A percentile compares a stretch with the other conserved stretches of the same genome.
Evolutionary conservation across 352 stramenopile genomes (phyloP).

Genomic region (Phytophthora vignae): DNA sequence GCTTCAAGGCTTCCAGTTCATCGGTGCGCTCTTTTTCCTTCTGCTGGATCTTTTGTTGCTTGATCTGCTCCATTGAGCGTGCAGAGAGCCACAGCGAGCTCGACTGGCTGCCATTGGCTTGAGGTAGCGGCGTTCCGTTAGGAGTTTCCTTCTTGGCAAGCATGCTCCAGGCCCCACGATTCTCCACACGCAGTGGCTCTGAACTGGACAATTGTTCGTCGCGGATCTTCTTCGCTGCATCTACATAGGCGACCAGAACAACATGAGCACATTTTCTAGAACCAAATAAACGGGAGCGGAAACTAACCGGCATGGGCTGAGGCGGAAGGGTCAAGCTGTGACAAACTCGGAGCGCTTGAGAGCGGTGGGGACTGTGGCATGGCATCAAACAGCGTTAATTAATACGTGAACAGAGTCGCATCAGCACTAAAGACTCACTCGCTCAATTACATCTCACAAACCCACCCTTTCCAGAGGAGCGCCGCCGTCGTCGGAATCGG

Average conservation of each 20-base stretch:
- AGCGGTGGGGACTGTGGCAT: conserved; percentile 65
- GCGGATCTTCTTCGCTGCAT: conserved; percentile 82
- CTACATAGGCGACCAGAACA: conserved; percentile 29
- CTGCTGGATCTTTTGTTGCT: conserved; percentile 88
- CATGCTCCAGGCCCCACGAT: conserved; percentile 85
- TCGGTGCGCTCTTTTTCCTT: conserved; percentile 82
- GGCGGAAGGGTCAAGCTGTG: conserved; percentile 52
- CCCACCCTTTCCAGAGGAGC: conserved; percentile 87
- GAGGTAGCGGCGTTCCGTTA: conserved; percentile 58
- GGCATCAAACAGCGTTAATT: conserved; percentile 42
- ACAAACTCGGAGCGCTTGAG: conserved; percentile 59
- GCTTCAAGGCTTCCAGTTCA: conserved; percentile 73
- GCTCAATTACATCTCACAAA: conserved; percentile 69
- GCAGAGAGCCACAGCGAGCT: conserved; percentile 88
- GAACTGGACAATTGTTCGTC: conserved; percentile 61
- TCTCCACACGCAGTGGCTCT: conserved; percentile 84
- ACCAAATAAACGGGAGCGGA: conserved; percentile 1
- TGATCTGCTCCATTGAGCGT: conserved; percentile 88
- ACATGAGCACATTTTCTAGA: conserved; percentile 15
- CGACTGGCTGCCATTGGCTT: conserved; percentile 71
- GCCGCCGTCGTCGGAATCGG: conserved; percentile 78
- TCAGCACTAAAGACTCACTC: conserved; percentile 48
- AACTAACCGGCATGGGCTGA: conserved; percentile 57
- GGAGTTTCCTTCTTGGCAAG: conserved; percentile 81
- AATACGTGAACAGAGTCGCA: conserved; percentile 33